Conservation (phyloP, 225 moss, liverwort and hornwort species). For the Physcomitrellopsis africana region DNA sequence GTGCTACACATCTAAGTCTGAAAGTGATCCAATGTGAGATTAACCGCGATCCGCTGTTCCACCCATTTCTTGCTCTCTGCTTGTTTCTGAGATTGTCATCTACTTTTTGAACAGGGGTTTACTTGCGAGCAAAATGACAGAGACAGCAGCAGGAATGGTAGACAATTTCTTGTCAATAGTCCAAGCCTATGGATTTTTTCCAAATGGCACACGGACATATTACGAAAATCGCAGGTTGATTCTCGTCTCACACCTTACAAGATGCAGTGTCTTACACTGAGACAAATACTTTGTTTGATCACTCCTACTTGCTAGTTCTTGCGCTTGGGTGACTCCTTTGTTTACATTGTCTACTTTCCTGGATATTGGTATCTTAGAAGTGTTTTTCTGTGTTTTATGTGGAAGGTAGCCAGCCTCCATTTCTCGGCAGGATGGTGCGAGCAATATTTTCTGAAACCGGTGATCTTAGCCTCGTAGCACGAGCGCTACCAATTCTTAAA, state of each 20-base stretch:
- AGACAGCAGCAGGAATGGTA: conserved; percentile 76
- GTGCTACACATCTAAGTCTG: not conserved
- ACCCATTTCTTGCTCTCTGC: conserved; percentile 4
- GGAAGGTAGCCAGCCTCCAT: conserved; percentile 77
- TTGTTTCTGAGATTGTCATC: conserved; percentile 18
- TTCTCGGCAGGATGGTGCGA: conserved; percentile 85
- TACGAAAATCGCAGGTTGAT: conserved; percentile 80
- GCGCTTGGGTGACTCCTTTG: too few relatives aligned
- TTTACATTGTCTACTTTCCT: too few relatives aligned
- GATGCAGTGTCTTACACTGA: not conserved
- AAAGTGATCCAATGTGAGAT: conserved; percentile 1
- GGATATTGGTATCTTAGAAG: too few relatives aligned
- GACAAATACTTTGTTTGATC: too few relatives aligned
- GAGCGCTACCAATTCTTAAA: conserved; percentile 65
- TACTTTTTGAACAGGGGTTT: conserved; percentile 51
- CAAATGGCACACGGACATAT: conserved; percentile 84
- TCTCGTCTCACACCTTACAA: conserved; percentile 1
- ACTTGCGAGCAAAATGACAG: conserved; percentile 77
- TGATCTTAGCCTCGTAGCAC: conserved; percentile 49
- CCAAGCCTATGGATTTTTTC: conserved; percentile 69
- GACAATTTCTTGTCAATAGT: conserved; percentile 74
- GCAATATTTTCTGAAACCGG: conserved; percentile 57
- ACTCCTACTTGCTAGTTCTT: too few relatives aligned
- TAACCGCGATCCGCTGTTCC: not conserved
- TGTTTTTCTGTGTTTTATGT: conserved; percentile 19